Percentiles rank a stretch among this genome's conserved stretches.
Conservation (phyloP, 768 basidiomycete species). For the Basidioascus undulatus region DNA sequence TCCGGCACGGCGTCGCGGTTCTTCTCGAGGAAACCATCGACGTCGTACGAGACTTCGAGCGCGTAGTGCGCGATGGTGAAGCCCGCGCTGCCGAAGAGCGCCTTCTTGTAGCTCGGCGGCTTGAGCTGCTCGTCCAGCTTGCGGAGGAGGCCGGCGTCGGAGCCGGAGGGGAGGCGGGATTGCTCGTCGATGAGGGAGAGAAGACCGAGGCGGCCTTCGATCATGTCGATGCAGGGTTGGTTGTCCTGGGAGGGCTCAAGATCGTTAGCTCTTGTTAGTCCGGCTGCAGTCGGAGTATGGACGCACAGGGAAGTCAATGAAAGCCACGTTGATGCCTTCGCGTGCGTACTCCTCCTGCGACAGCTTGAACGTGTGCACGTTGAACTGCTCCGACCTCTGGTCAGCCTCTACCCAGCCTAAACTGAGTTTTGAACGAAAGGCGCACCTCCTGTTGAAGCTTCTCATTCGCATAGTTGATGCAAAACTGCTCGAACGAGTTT, state of each 20-base stretch:
- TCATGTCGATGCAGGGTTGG: conserved; percentile 94
- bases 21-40: conserved; percentile 97
- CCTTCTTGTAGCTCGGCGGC: conserved; percentile 91
- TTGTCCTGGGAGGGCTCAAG: no score
- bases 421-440: no score
- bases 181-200: conserved; percentile 89
- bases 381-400: no score
- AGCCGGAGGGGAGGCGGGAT: conserved; percentile 81
- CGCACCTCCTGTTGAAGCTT: conserved; percentile 87
- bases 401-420: no score
- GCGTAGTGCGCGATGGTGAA: conserved; percentile 98
- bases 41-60: conserved; percentile 91
- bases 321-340: conserved; percentile 97
- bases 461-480: conserved; percentile 93
- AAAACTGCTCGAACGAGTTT: conserved; percentile 89
- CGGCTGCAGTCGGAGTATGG: no score
- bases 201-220: conserved; percentile 90
- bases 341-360: conserved; percentile 99
- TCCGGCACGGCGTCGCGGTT: conserved; percentile 97
- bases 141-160: conserved; percentile 72
- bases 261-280: no score
- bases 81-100: conserved; percentile 87
- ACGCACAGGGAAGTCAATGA: conserved; percentile 96
- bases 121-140: conserved; percentile 68
- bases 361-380: conserved; percentile 79